Evolutionary conservation across 441 rosid genomes (phyloP), one percentile per base, ranked within the genome.

Genomic region (Croton setiger): DNA sequence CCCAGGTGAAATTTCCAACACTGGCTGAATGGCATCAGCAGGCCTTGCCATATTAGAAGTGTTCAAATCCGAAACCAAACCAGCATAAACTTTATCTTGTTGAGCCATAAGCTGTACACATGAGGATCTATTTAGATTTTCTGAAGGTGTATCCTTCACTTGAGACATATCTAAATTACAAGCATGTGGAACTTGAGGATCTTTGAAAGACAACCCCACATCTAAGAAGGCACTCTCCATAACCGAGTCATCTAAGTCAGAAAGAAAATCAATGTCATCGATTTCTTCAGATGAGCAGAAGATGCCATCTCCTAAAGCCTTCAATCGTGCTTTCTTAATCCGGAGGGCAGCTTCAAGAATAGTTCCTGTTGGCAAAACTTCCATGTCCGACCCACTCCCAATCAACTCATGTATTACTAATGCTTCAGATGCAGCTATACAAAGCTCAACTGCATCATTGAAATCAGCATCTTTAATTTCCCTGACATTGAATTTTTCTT

Each of bases 371-470:
- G 83, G 72, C 35, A 86, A 72, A 64, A 53, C 66, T 71, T 75
- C 72, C 39, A 81, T 70, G 68, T 58, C 64, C 58, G 80, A 70
- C 44, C 66, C 88, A 70, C 69, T 60, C 60, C 71, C 75, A 69
- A 82, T 80, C 56, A 85, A 56, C 67, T 85, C 88, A 76, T 86
- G 77, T 39, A 88, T 88, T 67, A 72, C 84, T 54, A 88, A 61
- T 60, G 89, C 88, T 80, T 88, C 94, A 17, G 90, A 88, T 45
- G 94, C 91, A 56, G 91, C 87, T 73, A 85, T 74, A 31, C 87
- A 86, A 52, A 85, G 81, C 64, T 86, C 91, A 55, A 88, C 75
- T 4, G 86, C 85, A 60, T 74, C 82, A 71, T 60, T 59, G 20
- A 79, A 35, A 66, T 85, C 88, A 61, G 69, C 64, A 68, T 68